phyloP scores from a whole-genome alignment of 75 land plant species.

The Pseudotsuga menziesii region DNA sequence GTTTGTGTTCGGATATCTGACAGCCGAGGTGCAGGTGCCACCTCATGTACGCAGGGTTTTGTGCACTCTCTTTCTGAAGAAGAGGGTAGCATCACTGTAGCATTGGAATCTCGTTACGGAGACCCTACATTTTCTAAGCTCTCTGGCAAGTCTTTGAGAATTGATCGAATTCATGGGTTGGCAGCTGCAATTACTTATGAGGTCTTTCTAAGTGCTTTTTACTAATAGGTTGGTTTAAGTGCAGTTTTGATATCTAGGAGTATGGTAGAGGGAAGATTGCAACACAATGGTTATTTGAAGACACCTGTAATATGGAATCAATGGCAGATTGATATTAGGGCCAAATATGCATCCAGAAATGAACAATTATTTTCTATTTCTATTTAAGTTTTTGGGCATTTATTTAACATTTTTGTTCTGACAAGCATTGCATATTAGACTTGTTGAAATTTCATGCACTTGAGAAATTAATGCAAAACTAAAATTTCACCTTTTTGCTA shows the following conservation, averaged over 20 bases:
- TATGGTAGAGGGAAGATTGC: neutral
- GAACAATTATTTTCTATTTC: neutral
- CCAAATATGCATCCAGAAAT: neutral
- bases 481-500: too few species aligned
- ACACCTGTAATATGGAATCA: neutral
- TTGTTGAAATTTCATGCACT: too few species aligned
- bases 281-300: neutral
- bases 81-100: slow-evolving; percentile 68
- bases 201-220: slow-evolving; percentile 31
- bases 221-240: neutral
- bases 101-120: slow-evolving; percentile 82
- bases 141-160: slow-evolving; percentile 73
- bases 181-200: slow-evolving; percentile 84
- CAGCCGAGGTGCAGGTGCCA: slow-evolving; percentile 56
- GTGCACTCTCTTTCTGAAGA: slow-evolving; percentile 72
- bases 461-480: too few species aligned
- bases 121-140: slow-evolving; percentile 79
- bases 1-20: slow-evolving; percentile 76
- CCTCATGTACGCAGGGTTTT: slow-evolving; percentile 80
- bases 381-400: neutral
- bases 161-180: slow-evolving; percentile 77
- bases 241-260: neutral
- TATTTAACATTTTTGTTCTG: neutral
- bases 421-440: neutral
- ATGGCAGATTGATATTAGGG: neutral